Base-by-base conservation (phyloP, 139 green algal genomes). In the Dunaliella sp. region DNA sequence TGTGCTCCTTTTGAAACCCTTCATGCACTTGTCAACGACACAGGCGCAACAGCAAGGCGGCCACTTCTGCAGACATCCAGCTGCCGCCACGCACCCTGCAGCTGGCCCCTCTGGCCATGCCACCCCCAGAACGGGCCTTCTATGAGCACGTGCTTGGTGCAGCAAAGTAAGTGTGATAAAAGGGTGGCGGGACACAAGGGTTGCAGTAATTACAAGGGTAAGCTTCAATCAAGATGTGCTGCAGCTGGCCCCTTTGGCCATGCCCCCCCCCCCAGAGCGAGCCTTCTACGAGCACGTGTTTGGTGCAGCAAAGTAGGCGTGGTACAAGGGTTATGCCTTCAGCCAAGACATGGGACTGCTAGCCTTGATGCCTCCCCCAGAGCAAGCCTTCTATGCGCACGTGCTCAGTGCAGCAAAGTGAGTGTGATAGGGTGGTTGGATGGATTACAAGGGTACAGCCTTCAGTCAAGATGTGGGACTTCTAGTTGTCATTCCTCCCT, bases 11-110 rank as follows among this genome's bases (percentile, higher is more conserved):
- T n/a, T n/a, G n/a, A n/a, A n/a, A n/a, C n/a, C n/a, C n/a, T n/a
- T n/a, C n/a, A n/a, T n/a, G 28, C 30, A 78, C 7, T 78, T 32
- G 73, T 78, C 22, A 33, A 33, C 73, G 7, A 33, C 30, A 36
- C 79, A 83, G 79, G 94, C 91, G 95, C 80, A 95, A 91, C 88
- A 92, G 86, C 86, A 96, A 96, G 86, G 88, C 86, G 0, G 88
- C 87, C 7, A 88, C 90, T 32, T 84, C 81, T 32, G 48, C 82
- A 28, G 94, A 95, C 76, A 85, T 92, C 80, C 75, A 82, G 24
- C 92, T 97, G 81, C 95, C 95, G 0, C 88, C 84, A 1, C 87
- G 94, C 84, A 32, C 83, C 28, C 85, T 91, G n/a, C 77, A 57
- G 1, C 32, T 57, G 28, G 83, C 81, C n/a, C 81, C 35, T 33